A percentile compares a stretch with the other conserved stretches of the same genome.
Conservation (phyloP, 257 asterid genomes). For the Anisodus acutangulus region DNA sequence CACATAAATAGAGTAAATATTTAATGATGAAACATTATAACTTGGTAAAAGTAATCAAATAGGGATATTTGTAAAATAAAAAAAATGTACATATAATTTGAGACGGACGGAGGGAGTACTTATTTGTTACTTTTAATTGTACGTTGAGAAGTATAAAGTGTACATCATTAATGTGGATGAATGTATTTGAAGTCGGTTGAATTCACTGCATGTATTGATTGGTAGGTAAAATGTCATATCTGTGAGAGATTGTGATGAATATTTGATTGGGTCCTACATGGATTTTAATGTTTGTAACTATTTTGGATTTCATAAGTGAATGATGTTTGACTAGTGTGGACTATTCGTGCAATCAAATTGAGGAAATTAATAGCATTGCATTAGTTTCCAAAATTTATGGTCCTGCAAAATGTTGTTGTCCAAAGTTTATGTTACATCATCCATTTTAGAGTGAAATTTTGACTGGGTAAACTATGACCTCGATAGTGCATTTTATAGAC, state of each 20-base stretch:
- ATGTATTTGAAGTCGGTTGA: neutral
- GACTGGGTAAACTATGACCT: neutral
- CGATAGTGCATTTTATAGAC: neutral
- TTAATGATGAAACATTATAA: too few species aligned
- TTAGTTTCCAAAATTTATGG: constrained; percentile 3
- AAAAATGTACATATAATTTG: too few species aligned
- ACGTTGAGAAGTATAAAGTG: neutral
- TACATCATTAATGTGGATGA: neutral
- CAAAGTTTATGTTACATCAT: neutral
- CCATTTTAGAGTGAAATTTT: neutral
- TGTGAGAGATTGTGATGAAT: constrained; percentile 10
- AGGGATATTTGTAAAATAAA: too few species aligned
- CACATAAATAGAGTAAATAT: too few species aligned
- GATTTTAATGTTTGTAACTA: neutral
- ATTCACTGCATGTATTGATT: constrained; percentile 14
- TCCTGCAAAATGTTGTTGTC: neutral
- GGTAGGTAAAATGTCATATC: constrained; percentile 24
- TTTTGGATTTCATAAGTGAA: neutral
- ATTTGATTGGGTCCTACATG: constrained; percentile 26
- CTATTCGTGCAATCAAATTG: neutral
- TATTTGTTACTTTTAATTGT: neutral
- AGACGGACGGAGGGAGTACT: too few species aligned
- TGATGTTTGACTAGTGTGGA: neutral
- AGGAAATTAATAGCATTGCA: neutral
- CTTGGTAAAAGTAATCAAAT: too few species aligned